A percentile compares a stretch with the other conserved stretches of the same genome.
phyloP scores from a whole-genome alignment of 495 filamentous ascomycete species.

The Podospora anserina region DNA sequence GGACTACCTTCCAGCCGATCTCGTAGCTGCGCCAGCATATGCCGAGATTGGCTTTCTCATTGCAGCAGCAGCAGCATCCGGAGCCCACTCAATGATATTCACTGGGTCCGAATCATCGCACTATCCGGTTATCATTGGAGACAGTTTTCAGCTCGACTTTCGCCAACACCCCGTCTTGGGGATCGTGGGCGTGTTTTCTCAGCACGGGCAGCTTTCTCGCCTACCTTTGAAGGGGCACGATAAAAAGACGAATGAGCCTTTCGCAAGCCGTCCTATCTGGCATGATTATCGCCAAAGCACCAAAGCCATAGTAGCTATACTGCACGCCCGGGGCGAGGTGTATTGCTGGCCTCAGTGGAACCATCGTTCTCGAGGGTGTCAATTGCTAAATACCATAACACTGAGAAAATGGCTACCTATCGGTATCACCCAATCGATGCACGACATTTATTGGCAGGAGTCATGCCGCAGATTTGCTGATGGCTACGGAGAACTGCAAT shows the following conservation, averaged over 20 bases:
- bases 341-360: neutral
- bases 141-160: neutral
- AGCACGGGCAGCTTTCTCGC: neutral
- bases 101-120: neutral
- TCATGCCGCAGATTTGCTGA: neutral
- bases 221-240: neutral
- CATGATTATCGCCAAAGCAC: neutral
- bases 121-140: conserved; percentile 1
- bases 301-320: neutral
- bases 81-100: neutral
- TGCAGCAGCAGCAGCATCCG: neutral
- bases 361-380: neutral
- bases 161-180: conserved; percentile 4
- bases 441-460: neutral
- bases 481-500: neutral
- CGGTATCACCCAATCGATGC: no score
- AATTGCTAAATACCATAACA: no score
- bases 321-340: neutral
- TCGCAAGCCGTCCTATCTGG: neutral
- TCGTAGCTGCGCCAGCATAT: neutral
- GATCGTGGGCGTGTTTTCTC: neutral
- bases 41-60: conserved; percentile 4
- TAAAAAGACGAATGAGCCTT: neutral
- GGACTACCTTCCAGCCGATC: conserved; percentile 4
- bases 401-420: no score